Evolutionary conservation across 306 rosid genomes (phyloP).

Genomic region (Coriaria nepalensis): DNA sequence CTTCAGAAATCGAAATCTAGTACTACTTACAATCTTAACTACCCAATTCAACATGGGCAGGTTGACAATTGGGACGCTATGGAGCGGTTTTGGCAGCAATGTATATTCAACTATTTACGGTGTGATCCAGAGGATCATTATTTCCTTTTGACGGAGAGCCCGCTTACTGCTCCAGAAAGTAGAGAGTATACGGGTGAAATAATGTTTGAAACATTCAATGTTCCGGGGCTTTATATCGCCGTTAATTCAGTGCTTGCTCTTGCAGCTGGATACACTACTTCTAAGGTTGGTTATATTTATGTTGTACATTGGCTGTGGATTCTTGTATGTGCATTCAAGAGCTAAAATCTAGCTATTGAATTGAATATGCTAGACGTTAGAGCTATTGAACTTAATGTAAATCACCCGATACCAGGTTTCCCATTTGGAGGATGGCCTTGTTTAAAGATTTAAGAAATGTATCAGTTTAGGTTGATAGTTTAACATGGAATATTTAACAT

Average conservation of each 20-base stretch:
- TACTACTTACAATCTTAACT: conserved; percentile 61
- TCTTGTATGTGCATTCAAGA: neutral
- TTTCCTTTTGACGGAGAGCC: conserved; percentile 90
- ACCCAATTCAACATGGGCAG: conserved; percentile 83
- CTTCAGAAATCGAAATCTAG: conserved; percentile 68
- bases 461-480: conserved; percentile 1
- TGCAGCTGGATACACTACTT: conserved; percentile 96
- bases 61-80: conserved; percentile 95
- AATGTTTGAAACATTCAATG: conserved; percentile 97
- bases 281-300: conserved; percentile 50
- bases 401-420: too few species aligned
- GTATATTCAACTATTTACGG: conserved; percentile 82
- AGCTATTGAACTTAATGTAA: too few species aligned
- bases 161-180: conserved; percentile 90
- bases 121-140: conserved; percentile 99
- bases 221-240: conserved; percentile 91
- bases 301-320: neutral
- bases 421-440: neutral
- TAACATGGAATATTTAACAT: neutral
- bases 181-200: conserved; percentile 96
- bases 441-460: neutral
- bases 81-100: conserved; percentile 99
- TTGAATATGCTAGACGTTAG: too few species aligned
- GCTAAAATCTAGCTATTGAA: too few species aligned
- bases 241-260: conserved; percentile 99